Conservation (phyloP, 441 rosid genomes). For the Arabidopsis lyrata region DNA sequence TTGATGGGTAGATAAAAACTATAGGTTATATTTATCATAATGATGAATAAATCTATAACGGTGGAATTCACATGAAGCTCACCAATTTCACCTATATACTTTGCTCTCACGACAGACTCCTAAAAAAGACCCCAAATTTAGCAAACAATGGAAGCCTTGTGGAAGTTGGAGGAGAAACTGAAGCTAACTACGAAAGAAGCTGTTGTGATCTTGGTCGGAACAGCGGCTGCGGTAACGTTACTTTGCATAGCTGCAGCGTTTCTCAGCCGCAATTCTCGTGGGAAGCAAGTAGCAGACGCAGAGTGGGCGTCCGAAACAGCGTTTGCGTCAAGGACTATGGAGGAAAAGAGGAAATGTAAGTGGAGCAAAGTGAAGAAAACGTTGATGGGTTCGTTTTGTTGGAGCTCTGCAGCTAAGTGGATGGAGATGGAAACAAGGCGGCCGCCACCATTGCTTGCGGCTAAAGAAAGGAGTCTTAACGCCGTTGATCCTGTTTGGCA, state of each 20-base stretch:
- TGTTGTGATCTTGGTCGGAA: conserved; percentile 51
- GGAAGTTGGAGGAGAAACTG: conserved; percentile 71
- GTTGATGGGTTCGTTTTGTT: conserved; percentile 63
- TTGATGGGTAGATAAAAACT: background rate
- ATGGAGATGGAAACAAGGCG: conserved; percentile 43
- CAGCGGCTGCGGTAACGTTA: conserved; percentile 50
- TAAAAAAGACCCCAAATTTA: background rate
- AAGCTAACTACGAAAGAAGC: conserved; percentile 63
- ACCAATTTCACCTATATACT: conserved; percentile 36
- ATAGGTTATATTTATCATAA: conserved; percentile 18
- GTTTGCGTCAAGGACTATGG: background rate
- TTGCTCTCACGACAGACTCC: conserved; percentile 6
- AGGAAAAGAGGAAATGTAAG: conserved; percentile 33
- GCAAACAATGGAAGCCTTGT: conserved; percentile 65
- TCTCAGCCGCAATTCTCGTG: conserved; percentile 49
- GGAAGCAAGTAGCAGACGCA: conserved; percentile 37
- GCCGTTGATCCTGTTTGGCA: conserved; percentile 79
- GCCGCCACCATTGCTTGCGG: conserved; percentile 43
- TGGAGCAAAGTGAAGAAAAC: conserved; percentile 54
- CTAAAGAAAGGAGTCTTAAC: conserved; percentile 58
- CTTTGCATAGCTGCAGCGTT: conserved; percentile 54
- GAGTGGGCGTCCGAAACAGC: conserved; percentile 30
- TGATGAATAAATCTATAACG: conserved; percentile 43
- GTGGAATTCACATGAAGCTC: conserved; percentile 65
- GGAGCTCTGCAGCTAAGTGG: conserved; percentile 74